phyloP scores from a whole-genome alignment of 495 filamentous ascomycete genomes.

The Penicillium odoratum region DNA sequence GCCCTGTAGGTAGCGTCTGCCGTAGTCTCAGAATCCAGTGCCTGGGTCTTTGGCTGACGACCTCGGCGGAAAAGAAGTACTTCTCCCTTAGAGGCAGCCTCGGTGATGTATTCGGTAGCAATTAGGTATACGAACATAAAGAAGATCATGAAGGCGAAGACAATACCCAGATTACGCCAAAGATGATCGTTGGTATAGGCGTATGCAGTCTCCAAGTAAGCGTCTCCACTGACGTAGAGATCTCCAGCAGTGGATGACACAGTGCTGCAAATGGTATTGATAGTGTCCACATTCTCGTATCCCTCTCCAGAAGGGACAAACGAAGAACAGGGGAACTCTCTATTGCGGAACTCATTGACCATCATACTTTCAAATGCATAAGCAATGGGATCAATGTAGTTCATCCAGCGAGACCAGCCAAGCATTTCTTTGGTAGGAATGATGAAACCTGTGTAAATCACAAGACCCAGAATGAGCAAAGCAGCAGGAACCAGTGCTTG shows the following conservation, averaged over 20 bases:
- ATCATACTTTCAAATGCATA: conserved; percentile 87
- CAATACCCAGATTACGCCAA: conserved; percentile 83
- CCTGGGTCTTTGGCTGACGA: conserved; percentile 51
- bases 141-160: conserved; percentile 70
- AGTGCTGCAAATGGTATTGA: conserved; percentile 55
- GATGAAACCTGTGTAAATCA: conserved; percentile 89
- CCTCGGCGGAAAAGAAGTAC: conserved; percentile 83
- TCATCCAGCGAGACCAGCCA: conserved; percentile 82
- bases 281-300: conserved; percentile 47
- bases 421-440: conserved; percentile 74
- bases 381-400: conserved; percentile 80
- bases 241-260: conserved; percentile 49
- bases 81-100: conserved; percentile 83
- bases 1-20: conserved; percentile 23
- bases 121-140: conserved; percentile 67
- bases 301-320: conserved; percentile 56
- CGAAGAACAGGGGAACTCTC: conserved; percentile 60
- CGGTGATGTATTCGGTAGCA: conserved; percentile 71
- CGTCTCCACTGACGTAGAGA: conserved; percentile 60
- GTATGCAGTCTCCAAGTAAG: conserved; percentile 63
- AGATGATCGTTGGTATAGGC: conserved; percentile 59
- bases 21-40: conserved; percentile 28
- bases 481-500: conserved; percentile 84
- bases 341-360: conserved; percentile 81
- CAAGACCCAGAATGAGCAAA: conserved; percentile 73